phyloP scores from a whole-genome alignment of 208 protist species.

The Leishmania martiniquensis region DNA sequence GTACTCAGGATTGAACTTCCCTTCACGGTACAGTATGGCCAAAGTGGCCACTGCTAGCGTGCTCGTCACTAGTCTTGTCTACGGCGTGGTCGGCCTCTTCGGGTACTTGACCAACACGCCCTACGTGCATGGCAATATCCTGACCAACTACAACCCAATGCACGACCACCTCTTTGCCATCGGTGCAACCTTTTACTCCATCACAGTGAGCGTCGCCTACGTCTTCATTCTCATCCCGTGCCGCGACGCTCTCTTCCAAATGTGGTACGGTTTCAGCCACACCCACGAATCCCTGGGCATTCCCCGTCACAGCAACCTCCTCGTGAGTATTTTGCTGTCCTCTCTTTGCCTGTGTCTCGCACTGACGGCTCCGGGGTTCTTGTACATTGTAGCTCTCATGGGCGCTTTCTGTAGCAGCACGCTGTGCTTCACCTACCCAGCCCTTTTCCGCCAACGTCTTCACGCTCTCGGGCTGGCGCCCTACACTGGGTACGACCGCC shows the following conservation, averaged over 20 bases:
- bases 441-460: slow-evolving; percentile 57
- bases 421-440: slow-evolving; percentile 73
- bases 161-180: slow-evolving; percentile 54
- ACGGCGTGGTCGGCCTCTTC: slow-evolving; percentile 64
- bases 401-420: slow-evolving; percentile 74
- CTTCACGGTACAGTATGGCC: slow-evolving; percentile 43
- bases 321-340: slow-evolving; percentile 47
- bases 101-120: slow-evolving; percentile 55
- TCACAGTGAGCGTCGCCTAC: slow-evolving; percentile 66
- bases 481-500: slow-evolving; percentile 36
- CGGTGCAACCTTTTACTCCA: slow-evolving; percentile 48
- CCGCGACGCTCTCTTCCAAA: slow-evolving; percentile 60
- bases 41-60: slow-evolving; percentile 64
- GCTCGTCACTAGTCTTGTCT: slow-evolving; percentile 51
- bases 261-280: slow-evolving; percentile 62
- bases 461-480: slow-evolving; percentile 49
- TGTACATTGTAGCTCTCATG: slow-evolving; percentile 71
- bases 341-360: slow-evolving; percentile 51
- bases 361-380: slow-evolving; percentile 48
- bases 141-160: slow-evolving; percentile 70
- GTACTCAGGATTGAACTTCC: slow-evolving; percentile 37
- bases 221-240: slow-evolving; percentile 69
- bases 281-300: slow-evolving; percentile 41
- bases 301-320: slow-evolving; percentile 37
- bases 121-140: slow-evolving; percentile 70